Percentiles rank a stretch among this genome's conserved stretches.
Conservation (phyloP, 768 basidiomycete species). For the Boletus reticulatus region DNA sequence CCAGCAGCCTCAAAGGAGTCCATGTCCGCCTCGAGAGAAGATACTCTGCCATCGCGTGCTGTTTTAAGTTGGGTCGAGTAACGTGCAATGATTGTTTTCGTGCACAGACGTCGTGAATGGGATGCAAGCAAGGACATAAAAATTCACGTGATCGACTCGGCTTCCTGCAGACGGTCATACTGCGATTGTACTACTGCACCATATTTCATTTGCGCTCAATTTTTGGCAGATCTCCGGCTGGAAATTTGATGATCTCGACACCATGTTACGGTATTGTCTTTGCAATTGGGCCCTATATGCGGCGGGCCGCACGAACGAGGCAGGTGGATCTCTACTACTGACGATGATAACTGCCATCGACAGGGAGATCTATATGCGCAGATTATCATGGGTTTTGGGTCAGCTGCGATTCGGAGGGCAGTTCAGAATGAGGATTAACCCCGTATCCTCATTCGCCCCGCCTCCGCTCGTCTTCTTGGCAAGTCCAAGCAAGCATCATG, state of each 20-base stretch:
- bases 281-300: not conserved
- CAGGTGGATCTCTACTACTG: not conserved
- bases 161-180: too few relatives aligned
- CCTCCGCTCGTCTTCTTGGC: not conserved
- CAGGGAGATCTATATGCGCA: not conserved
- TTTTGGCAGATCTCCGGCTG: not conserved
- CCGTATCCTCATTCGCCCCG: not conserved
- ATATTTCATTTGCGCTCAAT: too few relatives aligned
- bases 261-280: not conserved
- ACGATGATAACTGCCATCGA: not conserved
- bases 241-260: not conserved
- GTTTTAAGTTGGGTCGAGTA: slow-evolving; percentile 25
- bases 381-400: not conserved
- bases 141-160: slow-evolving; percentile 12
- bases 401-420: too few relatives aligned
- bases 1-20: slow-evolving; percentile 51
- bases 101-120: slow-evolving; percentile 19
- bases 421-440: too few relatives aligned
- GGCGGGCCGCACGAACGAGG: not conserved
- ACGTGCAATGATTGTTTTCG: slow-evolving; percentile 20
- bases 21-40: not conserved
- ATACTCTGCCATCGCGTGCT: not conserved
- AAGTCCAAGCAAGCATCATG: not conserved
- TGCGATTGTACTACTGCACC: too few relatives aligned
- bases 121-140: slow-evolving; percentile 25